phyloP scores from a whole-genome alignment of 2,329 filamentous ascomycete species.

The Periconia sp. region DNA sequence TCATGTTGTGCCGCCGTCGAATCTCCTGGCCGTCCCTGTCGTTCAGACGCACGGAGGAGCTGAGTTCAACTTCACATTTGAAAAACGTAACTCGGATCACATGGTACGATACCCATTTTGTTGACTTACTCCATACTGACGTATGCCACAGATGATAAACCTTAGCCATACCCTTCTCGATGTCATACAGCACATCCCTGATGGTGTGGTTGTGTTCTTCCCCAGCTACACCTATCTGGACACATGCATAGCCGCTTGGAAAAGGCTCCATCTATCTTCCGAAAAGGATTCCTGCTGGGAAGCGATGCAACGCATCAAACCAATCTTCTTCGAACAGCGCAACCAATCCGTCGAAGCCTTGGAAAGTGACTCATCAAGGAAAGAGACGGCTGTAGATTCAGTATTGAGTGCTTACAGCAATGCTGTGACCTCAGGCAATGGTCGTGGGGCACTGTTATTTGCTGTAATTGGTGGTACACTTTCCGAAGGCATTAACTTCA shows the following conservation, averaged over 20 bases:
- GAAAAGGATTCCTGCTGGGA: conserved; percentile 51
- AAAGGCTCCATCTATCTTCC: conserved; percentile 20
- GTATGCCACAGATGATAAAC: conserved; percentile 57
- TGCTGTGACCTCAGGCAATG: conserved; percentile 57
- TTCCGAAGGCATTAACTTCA: conserved; percentile 98
- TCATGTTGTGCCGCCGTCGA: conserved; percentile 84
- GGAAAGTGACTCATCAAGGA: conserved; percentile 59
- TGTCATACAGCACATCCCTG: conserved; percentile 73
- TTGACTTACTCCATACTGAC: conserved; percentile 1
- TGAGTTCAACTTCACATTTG: conserved; percentile 85
- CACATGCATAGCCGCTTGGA: conserved; percentile 58
- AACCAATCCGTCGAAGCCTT: conserved; percentile 38
- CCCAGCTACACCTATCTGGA: conserved; percentile 92
- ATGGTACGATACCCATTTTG: conserved; percentile 53
- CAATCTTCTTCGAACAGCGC: conserved; percentile 44
- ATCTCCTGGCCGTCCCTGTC: conserved; percentile 77
- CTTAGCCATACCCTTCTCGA: conserved; percentile 74
- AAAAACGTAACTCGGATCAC: conserved; percentile 66
- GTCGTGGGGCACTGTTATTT: conserved; percentile 75
- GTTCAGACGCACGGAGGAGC: conserved; percentile 49
- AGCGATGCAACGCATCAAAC: conserved; percentile 60
- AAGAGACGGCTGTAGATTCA: conserved; percentile 61
- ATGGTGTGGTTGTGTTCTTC: conserved; percentile 93
- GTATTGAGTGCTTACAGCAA: conserved; percentile 72
- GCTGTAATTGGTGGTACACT: conserved; percentile 93